Base-by-base conservation (phyloP, 345 rosid species). In the Camelina sativa region DNA sequence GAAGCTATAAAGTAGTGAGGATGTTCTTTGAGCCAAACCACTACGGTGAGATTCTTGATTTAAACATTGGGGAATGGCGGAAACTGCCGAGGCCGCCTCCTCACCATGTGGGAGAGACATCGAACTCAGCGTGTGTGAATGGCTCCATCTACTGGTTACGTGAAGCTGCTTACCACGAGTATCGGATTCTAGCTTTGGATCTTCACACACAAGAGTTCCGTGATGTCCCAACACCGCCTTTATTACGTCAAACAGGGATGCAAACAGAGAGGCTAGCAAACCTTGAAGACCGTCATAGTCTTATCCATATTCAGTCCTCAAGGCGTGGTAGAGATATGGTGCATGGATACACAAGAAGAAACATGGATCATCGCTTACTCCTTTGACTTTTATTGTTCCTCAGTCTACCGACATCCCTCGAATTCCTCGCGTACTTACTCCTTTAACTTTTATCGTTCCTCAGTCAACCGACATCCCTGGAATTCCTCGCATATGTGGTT, bases 1-100 rank as follows among this genome's bases (percentile, higher is more conserved):
- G 58, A 7, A 71, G 44, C 37, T 71, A 46, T 35, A 71, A 71
- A 59, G 23, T 70, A 17, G 66, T 47, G 67, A 71, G 58, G 37
- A 34, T 71, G 66, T 6, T 4, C 12, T 59, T 48, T 44, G 37
- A 60, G 2, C 7, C 34, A 10, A 35, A n/a, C 23, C 3, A 0
- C 1, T 35, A 2, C 1, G 15, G 46, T 38, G 13, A 69, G 44
- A 69, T 69, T 56, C 55, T 69, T 43, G 73, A 69, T 69, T 28
- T 69, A 1, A 13, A 7, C 13, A 56, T 28, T 71, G 59, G 75
- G 50, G 25, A 71, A 35, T 71, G 75, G 75, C 37, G 67, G 17
- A 48, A 22, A 47, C 17, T 59, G 4, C 2, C 1, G 11, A 60
- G 23, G 3, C 22, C 67, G 3, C 67, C 53, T 44, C 53, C 53